Evolutionary conservation across 768 basidiomycete genomes (phyloP).

Genomic region (Lactarius tabidus): DNA sequence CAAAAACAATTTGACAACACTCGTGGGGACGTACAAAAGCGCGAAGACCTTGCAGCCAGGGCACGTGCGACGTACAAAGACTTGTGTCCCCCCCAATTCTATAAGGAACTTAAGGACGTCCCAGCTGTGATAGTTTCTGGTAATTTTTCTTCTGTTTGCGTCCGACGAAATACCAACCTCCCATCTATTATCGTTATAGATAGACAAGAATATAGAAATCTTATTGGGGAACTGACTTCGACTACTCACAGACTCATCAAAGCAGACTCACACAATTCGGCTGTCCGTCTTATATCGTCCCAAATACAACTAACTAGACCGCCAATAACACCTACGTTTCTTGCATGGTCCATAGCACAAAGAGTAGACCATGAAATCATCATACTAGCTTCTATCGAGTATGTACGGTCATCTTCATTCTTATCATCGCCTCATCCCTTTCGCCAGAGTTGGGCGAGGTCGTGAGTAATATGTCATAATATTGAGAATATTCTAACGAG

Average conservation of each 20-base stretch:
- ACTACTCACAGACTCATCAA: background rate
- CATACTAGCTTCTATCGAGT: constrained; percentile 4
- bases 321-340: background rate
- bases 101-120: background rate
- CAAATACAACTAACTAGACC: background rate
- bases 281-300: background rate
- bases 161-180: background rate
- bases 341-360: constrained; percentile 17
- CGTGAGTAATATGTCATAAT: constrained; percentile 4
- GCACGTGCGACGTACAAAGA: background rate
- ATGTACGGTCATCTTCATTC: background rate
- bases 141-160: background rate
- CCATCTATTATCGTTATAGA: background rate
- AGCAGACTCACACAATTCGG: background rate
- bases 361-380: background rate
- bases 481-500: background rate
- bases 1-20: background rate
- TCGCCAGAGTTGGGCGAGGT: constrained; percentile 4
- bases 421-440: background rate
- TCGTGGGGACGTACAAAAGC: background rate
- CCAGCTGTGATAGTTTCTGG: background rate
- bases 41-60: background rate
- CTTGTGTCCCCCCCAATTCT: background rate
- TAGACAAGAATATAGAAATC: background rate
- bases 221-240: background rate